Conservation (phyloP, 2,329 filamentous ascomycete genomes). For the Xylariales sp. region DNA sequence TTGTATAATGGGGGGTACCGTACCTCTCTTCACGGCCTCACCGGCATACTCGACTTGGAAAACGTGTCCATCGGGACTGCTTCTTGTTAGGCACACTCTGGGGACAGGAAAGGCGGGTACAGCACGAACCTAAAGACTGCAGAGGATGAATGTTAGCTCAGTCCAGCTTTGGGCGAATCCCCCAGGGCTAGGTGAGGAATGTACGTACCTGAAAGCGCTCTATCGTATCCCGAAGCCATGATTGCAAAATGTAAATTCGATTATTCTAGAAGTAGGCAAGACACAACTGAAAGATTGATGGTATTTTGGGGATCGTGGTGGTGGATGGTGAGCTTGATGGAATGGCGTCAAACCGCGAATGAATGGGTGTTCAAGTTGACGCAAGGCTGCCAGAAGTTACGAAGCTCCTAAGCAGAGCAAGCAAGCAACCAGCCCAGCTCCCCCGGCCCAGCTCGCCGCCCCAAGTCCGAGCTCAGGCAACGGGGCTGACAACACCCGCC, state of each 20-base stretch:
- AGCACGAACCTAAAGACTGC: slow-evolving; percentile 75
- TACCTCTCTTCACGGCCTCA: slow-evolving; percentile 97
- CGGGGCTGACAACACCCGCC: too few species aligned
- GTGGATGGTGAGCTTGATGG: slow-evolving; percentile 7
- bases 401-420: too few species aligned
- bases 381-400: slow-evolving; percentile 24
- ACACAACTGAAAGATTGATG: slow-evolving; percentile 2
- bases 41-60: slow-evolving; percentile 99
- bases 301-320: slow-evolving; percentile 7
- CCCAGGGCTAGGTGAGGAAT: slow-evolving; percentile 26
- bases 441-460: too few species aligned
- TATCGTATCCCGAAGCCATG: slow-evolving; percentile 96
- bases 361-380: not conserved
- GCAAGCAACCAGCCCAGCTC: too few species aligned
- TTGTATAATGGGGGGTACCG: too few species aligned
- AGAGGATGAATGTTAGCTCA: slow-evolving; percentile 37
- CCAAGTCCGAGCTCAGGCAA: too few species aligned
- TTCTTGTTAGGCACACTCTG: slow-evolving; percentile 36
- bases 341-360: too few species aligned
- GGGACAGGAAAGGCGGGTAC: slow-evolving; percentile 4
- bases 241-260: slow-evolving; percentile 10
- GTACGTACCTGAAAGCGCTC: slow-evolving; percentile 90
- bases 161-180: too few species aligned
- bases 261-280: not conserved
- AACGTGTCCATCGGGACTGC: slow-evolving; percentile 95